These are phyloP conservation scores for Huntiella abstrusa DNA, from an alignment of 2,329 filamentous ascomycete genomes.

Conservation along the genomic window DNA sequence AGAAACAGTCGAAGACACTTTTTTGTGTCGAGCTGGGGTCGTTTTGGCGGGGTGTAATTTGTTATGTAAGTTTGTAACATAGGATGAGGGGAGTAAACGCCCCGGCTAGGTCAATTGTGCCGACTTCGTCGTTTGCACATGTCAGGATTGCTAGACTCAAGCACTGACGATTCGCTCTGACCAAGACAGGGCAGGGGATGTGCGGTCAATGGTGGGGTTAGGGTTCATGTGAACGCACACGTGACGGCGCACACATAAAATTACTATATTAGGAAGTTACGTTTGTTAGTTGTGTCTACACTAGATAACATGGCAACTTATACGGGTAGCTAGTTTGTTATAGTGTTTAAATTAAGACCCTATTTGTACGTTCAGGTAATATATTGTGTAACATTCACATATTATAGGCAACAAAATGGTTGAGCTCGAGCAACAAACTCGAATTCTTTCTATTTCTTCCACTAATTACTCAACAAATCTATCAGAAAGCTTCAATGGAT, in stretches of 20 bases:
- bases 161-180: not conserved
- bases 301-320: no score
- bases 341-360: no score
- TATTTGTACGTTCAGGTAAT: no score
- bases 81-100: no score
- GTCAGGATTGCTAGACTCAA: not conserved
- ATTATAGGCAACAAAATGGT: not conserved
- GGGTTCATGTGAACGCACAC: not conserved
- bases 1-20: not conserved
- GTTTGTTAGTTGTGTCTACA: no score
- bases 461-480: not conserved
- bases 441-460: not conserved
- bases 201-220: not conserved
- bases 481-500: not conserved
- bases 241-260: no score
- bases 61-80: no score
- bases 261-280: no score
- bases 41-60: not conserved
- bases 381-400: not conserved
- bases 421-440: not conserved
- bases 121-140: not conserved
- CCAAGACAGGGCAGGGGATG: not conserved
- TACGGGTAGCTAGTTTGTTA: no score
- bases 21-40: not conserved
- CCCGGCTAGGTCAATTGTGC: not conserved